These are phyloP conservation scores for Kwoniella pini DNA, from an alignment of 768 basidiomycete species.

Conservation along the genomic window DNA sequence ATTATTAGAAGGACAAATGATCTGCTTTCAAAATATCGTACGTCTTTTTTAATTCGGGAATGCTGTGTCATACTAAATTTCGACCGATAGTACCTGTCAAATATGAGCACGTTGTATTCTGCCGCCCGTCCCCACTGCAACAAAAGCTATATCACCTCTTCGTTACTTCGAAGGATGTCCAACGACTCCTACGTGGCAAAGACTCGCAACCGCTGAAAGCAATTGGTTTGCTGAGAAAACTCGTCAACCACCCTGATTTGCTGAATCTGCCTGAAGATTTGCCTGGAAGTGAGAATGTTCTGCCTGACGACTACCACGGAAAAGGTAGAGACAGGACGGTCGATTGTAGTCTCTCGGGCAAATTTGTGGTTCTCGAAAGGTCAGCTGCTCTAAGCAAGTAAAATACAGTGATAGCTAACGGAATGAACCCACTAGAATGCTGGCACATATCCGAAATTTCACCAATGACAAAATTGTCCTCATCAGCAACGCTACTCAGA, in stretches of 20 bases:
- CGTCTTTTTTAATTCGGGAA: neutral
- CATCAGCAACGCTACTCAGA: slow-evolving; percentile 96
- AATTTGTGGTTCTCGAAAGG: slow-evolving; percentile 92
- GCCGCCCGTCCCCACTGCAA: slow-evolving; percentile 79
- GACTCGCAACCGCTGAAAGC: slow-evolving; percentile 95
- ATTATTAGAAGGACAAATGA: slow-evolving; percentile 95
- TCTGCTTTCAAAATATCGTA: slow-evolving; percentile 88
- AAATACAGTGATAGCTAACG: neutral
- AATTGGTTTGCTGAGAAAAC: slow-evolving; percentile 89
- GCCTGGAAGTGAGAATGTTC: slow-evolving; percentile 73
- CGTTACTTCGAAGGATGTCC: slow-evolving; percentile 89
- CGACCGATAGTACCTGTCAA: slow-evolving; percentile 82
- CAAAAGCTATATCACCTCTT: slow-evolving; percentile 82
- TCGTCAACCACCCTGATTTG: slow-evolving; percentile 93
- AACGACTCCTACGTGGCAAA: slow-evolving; percentile 78
- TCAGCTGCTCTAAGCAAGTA: slow-evolving; percentile 50
- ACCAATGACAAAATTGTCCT: slow-evolving; percentile 94
- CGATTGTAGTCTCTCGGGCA: slow-evolving; percentile 82
- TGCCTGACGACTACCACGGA: slow-evolving; percentile 71
- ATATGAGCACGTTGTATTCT: slow-evolving; percentile 97
- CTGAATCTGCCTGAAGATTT: slow-evolving; percentile 82
- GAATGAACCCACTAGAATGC: slow-evolving; percentile 61
- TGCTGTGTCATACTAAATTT: neutral
- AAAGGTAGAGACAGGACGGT: slow-evolving; percentile 58
- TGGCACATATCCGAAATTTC: slow-evolving; percentile 75